Evolutionary conservation across 1,284 basidiomycete species (phyloP), one percentile per base, ranked within the genome.

Genomic region (Inonotus obliquus): DNA sequence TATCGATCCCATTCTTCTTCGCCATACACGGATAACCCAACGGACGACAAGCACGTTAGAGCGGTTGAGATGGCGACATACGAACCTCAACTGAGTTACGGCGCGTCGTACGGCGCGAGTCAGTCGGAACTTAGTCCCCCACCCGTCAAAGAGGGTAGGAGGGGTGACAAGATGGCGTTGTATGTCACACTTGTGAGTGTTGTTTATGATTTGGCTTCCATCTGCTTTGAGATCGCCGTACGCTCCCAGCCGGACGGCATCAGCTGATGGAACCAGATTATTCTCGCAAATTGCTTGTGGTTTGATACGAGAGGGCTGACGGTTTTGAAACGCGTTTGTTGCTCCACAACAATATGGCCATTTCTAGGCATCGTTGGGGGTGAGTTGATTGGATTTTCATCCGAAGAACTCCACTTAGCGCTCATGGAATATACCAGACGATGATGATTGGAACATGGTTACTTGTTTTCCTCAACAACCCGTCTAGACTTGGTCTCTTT

Each of bases 391-490:
- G 47, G 13, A 23, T n/a, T n/a, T n/a, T 44, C 10, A n/a, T 14
- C 19, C 41, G 2, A 44, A 44, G 4, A 39, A n/a, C 27, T 44
- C 19, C 21, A 17, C 53, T 54, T 14, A 19, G 27, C 29, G 35
- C 52, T 32, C 14, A 21, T 25, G 14, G 17, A 7, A 3, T 49
- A 10, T 3, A 35, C 37, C 57, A 71, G 66, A 58, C 68, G 54
- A 49, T 70, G 61, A 54, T 70, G 63, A 49, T 69, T 63, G 54
- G 67, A 58, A 64, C 69, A 60, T 61, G 68, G 68, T 19, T 62
- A 14, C 57, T 63, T 17, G 57, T 67, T 14, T 56, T 67, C 13
- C 37, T 51, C 9, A 65, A 67, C 54, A 25, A 67, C 35, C 66
- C 66, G 10, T 44, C 45, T 6, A 51, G 29, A n/a, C 59, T 67